phyloP scores from a whole-genome alignment of 2,329 filamentous ascomycete species.

The Claviceps cyperi region DNA sequence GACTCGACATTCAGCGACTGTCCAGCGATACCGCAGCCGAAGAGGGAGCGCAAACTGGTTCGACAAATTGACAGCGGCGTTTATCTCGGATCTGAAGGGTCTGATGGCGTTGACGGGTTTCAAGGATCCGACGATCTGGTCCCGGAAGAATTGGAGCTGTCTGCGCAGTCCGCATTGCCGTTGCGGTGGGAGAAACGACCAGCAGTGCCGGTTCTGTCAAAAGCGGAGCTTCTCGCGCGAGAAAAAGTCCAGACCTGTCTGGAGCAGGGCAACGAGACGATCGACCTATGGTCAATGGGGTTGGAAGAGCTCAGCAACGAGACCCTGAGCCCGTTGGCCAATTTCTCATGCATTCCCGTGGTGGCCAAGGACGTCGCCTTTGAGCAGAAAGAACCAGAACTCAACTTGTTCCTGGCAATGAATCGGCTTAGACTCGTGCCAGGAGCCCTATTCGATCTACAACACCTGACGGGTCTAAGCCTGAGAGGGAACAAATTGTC shows the following conservation, averaged over 20 bases:
- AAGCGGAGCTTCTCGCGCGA: slow-evolving; percentile 30
- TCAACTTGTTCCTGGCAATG: slow-evolving; percentile 46
- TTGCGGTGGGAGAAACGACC: slow-evolving; percentile 21
- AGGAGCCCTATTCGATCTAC: slow-evolving; percentile 43
- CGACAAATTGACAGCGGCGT: slow-evolving; percentile 55
- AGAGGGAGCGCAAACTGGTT: slow-evolving; percentile 32
- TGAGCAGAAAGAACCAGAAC: slow-evolving; percentile 38
- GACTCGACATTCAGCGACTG: slow-evolving; percentile 32
- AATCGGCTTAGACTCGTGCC: slow-evolving; percentile 46
- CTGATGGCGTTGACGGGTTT: slow-evolving; percentile 26
- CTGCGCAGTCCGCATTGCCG: slow-evolving; percentile 22
- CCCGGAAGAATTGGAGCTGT: slow-evolving; percentile 17
- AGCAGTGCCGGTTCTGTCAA: slow-evolving; percentile 17
- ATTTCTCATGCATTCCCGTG: slow-evolving; percentile 38
- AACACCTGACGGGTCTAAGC: slow-evolving; percentile 48
- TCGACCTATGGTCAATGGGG: slow-evolving; percentile 46
- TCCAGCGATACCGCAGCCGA: slow-evolving; percentile 23
- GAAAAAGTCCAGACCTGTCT: slow-evolving; percentile 36
- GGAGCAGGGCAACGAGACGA: slow-evolving; percentile 41
- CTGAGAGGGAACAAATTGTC: slow-evolving; percentile 48
- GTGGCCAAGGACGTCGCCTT: slow-evolving; percentile 45
- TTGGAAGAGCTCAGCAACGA: slow-evolving; percentile 40
- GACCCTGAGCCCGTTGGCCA: slow-evolving; percentile 40
- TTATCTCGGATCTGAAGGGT: slow-evolving; percentile 48
- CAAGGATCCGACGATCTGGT: slow-evolving; percentile 32